A percentile compares a stretch with the other conserved stretches of the same genome.
phyloP scores from a whole-genome alignment of 495 filamentous ascomycete genomes.

The Talaromyces stipitatus region DNA sequence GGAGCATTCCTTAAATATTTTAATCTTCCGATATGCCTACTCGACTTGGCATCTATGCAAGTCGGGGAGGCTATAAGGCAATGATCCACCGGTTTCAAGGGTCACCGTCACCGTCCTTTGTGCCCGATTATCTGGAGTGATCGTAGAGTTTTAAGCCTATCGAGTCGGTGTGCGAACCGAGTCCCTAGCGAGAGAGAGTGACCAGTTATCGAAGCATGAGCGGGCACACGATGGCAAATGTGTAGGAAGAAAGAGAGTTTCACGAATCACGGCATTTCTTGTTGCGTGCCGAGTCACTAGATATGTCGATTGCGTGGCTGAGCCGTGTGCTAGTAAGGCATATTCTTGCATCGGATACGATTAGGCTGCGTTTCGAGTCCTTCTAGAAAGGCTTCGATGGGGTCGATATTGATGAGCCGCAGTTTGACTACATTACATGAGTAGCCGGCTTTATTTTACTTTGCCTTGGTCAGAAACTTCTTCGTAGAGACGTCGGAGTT shows the following conservation, averaged over 20 bases:
- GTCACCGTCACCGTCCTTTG: neutral
- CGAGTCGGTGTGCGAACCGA: neutral
- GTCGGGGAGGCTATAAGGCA: neutral
- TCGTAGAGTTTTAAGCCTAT: neutral
- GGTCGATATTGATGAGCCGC: too few relatives aligned
- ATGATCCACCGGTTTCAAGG: neutral
- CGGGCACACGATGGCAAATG: neutral
- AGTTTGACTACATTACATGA: too few relatives aligned
- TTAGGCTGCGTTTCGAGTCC: neutral
- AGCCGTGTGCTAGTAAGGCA: neutral
- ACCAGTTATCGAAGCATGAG: neutral
- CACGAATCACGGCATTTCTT: neutral
- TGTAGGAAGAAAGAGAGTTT: neutral
- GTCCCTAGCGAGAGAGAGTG: neutral
- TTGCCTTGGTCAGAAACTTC: too few relatives aligned
- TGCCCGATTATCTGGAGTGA: neutral
- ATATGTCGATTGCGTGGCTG: neutral
- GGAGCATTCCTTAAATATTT: neutral
- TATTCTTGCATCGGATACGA: neutral
- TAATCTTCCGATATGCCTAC: too few relatives aligned
- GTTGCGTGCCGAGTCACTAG: neutral
- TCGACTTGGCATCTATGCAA: too few relatives aligned
- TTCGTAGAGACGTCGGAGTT: neutral
- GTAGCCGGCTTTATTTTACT: too few relatives aligned
- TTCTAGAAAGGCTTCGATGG: neutral